Percentiles rank a stretch among this genome's conserved stretches.
phyloP scores from a whole-genome alignment of 1,284 basidiomycete genomes.

The Pholiota adiposa region DNA sequence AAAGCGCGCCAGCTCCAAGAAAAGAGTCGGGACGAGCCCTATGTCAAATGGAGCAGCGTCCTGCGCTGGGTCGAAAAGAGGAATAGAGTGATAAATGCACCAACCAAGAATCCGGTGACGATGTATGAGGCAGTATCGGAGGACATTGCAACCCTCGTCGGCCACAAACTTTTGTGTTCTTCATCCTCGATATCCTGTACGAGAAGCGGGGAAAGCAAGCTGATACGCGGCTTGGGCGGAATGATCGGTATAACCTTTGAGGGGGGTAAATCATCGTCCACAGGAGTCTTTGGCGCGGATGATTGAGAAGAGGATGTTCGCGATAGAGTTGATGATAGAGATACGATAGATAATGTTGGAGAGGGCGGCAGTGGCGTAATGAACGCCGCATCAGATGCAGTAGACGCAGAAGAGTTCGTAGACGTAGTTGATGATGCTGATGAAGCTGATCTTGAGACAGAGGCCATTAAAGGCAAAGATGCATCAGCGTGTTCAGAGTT shows the following conservation, averaged over 20 bases:
- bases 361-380: slow-evolving; percentile 14
- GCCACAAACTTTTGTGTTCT: slow-evolving; percentile 15
- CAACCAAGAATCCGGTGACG: slow-evolving; percentile 57
- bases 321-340: slow-evolving; percentile 17
- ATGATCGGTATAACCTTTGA: slow-evolving; percentile 10
- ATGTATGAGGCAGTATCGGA: slow-evolving; percentile 52
- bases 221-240: slow-evolving; percentile 18
- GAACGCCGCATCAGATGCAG: neutral
- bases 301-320: neutral
- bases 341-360: slow-evolving; percentile 7
- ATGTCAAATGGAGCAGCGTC: slow-evolving; percentile 49
- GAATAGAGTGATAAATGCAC: slow-evolving; percentile 55
- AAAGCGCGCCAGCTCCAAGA: neutral
- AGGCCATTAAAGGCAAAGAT: slow-evolving; percentile 4
- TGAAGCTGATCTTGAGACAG: slow-evolving; percentile 11
- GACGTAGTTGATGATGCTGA: slow-evolving; percentile 13
- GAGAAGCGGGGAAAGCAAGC: slow-evolving; percentile 18
- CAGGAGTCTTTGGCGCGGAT: slow-evolving; percentile 10
- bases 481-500: slow-evolving; percentile 11
- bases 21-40: slow-evolving; percentile 12
- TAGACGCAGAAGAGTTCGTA: slow-evolving; percentile 3
- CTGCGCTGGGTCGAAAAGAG: slow-evolving; percentile 54
- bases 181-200: slow-evolving; percentile 6
- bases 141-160: slow-evolving; percentile 31
- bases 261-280: slow-evolving; percentile 8